phyloP scores from a whole-genome alignment of 371 early-diverging fungal species.

The Mucor irregularis region DNA sequence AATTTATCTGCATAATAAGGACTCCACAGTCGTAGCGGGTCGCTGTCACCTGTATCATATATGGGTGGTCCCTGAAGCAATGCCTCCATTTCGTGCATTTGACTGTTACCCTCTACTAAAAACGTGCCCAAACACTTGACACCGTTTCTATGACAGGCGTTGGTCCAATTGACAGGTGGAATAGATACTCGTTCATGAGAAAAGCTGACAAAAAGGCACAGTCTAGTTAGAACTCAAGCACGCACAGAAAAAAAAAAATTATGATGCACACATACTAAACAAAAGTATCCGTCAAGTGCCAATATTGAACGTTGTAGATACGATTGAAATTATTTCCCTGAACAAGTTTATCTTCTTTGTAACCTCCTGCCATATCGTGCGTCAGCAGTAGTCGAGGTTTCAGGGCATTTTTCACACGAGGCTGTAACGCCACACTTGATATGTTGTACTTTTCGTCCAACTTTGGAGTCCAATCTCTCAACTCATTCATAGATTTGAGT shows the following conservation, averaged over 20 bases:
- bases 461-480: constrained; percentile 7
- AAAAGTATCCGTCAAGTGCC: constrained; percentile 63
- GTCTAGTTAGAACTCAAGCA: too few relatives aligned
- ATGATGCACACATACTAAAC: constrained; percentile 40
- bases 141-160: constrained; percentile 64
- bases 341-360: constrained; percentile 49
- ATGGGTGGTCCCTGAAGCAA: constrained; percentile 39
- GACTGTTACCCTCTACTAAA: constrained; percentile 46
- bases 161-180: constrained; percentile 66
- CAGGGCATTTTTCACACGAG: background rate
- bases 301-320: constrained; percentile 52
- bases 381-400: constrained; percentile 12
- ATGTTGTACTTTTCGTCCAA: constrained; percentile 2
- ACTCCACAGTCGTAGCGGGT: constrained; percentile 22
- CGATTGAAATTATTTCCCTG: constrained; percentile 53
- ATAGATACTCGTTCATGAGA: constrained; percentile 60
- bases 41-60: background rate
- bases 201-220: constrained; percentile 32
- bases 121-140: constrained; percentile 56
- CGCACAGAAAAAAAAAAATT: background rate
- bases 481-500: constrained; percentile 7
- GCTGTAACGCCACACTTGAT: constrained; percentile 9
- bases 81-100: constrained; percentile 44
- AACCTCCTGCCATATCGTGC: constrained; percentile 72
- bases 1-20: constrained; percentile 58